Evolutionary conservation across 2,329 filamentous ascomycete species (phyloP).

Genomic region (Trichophyton mentagrophytes): DNA sequence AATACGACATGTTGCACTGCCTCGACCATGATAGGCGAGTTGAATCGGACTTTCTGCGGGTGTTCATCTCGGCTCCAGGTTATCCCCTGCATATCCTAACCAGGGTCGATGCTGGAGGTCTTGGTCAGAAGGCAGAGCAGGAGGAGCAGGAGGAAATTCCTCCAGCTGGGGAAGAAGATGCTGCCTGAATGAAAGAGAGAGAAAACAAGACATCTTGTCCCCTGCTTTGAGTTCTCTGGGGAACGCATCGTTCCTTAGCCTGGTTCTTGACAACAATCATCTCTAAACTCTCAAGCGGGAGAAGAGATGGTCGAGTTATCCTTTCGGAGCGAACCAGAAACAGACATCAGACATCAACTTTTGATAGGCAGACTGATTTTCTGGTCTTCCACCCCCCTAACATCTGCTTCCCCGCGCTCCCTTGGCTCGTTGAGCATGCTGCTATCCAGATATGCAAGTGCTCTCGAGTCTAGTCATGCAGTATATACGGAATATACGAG

Average conservation of each 20-base stretch:
- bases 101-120: background rate
- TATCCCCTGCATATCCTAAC: background rate
- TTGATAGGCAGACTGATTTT: background rate
- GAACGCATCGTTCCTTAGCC: background rate
- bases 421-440: background rate
- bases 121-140: background rate
- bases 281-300: too few species aligned
- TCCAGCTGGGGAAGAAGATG: background rate
- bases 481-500: background rate
- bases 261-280: background rate
- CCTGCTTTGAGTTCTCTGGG: background rate
- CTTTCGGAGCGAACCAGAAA: background rate
- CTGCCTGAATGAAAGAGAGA: background rate
- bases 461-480: background rate
- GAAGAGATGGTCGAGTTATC: background rate
- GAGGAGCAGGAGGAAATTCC: background rate
- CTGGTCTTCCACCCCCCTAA: background rate
- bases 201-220: background rate
- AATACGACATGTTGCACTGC: background rate
- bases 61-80: constrained; percentile 2
- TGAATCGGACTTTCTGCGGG: background rate
- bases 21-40: background rate
- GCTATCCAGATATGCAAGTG: background rate
- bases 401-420: background rate
- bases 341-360: background rate